Evolutionary conservation across 225 moss, liverwort and hornwort genomes (phyloP).

Genomic region (Rhytidiadelphus loreus): DNA sequence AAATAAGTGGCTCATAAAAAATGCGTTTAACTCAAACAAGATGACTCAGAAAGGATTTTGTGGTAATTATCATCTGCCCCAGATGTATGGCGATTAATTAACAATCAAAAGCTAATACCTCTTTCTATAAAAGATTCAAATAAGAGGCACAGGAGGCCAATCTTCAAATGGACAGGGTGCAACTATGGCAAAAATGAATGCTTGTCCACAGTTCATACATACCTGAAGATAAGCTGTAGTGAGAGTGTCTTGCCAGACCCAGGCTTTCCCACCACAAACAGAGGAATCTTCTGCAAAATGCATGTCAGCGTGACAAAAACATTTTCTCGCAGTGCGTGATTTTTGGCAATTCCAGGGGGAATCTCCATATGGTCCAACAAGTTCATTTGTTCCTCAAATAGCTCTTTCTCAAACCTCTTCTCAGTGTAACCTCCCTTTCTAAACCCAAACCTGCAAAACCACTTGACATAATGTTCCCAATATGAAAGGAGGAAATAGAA

Average conservation of each 20-base stretch:
- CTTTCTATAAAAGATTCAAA: not conserved
- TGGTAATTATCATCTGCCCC: not conserved
- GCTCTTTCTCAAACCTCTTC: slow-evolving; percentile 18
- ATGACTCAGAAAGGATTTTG: not conserved
- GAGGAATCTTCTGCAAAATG: slow-evolving; percentile 38
- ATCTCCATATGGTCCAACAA: slow-evolving; percentile 45
- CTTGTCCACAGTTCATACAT: not conserved
- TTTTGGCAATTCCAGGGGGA: slow-evolving; percentile 43
- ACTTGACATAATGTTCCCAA: not conserved
- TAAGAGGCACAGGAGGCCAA: not conserved
- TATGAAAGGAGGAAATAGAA: not conserved
- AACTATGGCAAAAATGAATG: not conserved
- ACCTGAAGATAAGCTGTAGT: slow-evolving; percentile 49
- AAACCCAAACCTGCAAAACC: slow-evolving; percentile 5
- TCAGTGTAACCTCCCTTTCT: not conserved
- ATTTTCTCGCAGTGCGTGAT: slow-evolving; percentile 45
- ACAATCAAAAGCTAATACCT: not conserved
- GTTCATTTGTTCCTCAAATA: slow-evolving; percentile 35
- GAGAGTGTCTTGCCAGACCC: slow-evolving; percentile 55
- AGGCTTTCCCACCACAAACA: slow-evolving; percentile 53
- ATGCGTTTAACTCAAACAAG: not conserved
- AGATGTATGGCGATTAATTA: not conserved
- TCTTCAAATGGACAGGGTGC: not conserved
- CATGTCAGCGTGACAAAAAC: slow-evolving; percentile 46
- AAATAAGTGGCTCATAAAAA: not conserved